Evolutionary conservation across 495 filamentous ascomycete species (phyloP).

Genomic region (Hypoxylon cercidicola): DNA sequence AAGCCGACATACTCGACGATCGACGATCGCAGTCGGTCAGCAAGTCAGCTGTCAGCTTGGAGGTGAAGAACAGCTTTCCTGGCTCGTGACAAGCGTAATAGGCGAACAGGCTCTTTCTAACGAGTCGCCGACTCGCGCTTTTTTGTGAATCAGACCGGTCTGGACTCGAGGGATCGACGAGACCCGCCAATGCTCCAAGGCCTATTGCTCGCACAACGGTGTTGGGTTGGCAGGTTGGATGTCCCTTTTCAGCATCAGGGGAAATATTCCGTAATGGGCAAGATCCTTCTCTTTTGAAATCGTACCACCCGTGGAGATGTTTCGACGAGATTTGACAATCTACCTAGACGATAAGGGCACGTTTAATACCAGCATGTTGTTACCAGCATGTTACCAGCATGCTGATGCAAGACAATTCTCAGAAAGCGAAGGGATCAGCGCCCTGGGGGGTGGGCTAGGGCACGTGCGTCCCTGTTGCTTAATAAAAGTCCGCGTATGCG

Average conservation of each 20-base stretch:
- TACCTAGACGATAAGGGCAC: conserved; percentile 5
- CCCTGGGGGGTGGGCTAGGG: conserved; percentile 7
- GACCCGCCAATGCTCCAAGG: conserved; percentile 20
- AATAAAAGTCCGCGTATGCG: conserved; percentile 15
- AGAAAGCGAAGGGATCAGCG: conserved; percentile 25
- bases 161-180: conserved; percentile 44
- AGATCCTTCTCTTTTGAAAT: conserved; percentile 16
- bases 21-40: conserved; percentile 29
- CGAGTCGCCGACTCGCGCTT: conserved; percentile 16
- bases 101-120: conserved; percentile 1
- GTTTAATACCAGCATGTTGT: conserved; percentile 14
- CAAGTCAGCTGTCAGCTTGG: conserved; percentile 28
- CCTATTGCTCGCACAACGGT: conserved; percentile 8
- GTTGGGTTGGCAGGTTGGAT: conserved; percentile 1
- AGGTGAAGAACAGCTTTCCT: conserved; percentile 20
- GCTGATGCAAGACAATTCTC: conserved; percentile 28
- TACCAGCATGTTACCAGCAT: conserved; percentile 21
- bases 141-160: conserved; percentile 44
- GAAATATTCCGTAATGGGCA: conserved; percentile 16
- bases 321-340: conserved; percentile 28
- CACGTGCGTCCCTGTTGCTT: conserved; percentile 15
- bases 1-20: conserved; percentile 33
- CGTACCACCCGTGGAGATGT: conserved; percentile 4
- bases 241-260: conserved; percentile 14
- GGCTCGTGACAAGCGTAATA: conserved; percentile 38